Evolutionary conservation across 129 eudicot genomes (phyloP).

Genomic region (carrot (Daucus carota)): DH1_v3.0 NC_030382.2:314001-314500

Average conservation of each 20-base stretch:
- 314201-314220: neutral
- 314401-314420: constrained; percentile 82
- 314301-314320: constrained; percentile 27
- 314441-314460: constrained; percentile 4
- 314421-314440: constrained; percentile 10
- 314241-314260: neutral
- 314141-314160: neutral
- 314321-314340: constrained; percentile 81
- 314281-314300: neutral
- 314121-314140: neutral
- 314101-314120: neutral
- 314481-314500: constrained; percentile 10
- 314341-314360: constrained; percentile 84
- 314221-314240: neutral
- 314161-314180: neutral
- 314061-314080: neutral
- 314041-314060: neutral
- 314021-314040: neutral
- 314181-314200: neutral
- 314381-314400: constrained; percentile 80
- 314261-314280: neutral
- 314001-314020: neutral
- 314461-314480: neutral
- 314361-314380: constrained; percentile 68
- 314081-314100: neutral